Conservation (phyloP, 2,329 filamentous ascomycete genomes). For the Botrytis medusae region DNA sequence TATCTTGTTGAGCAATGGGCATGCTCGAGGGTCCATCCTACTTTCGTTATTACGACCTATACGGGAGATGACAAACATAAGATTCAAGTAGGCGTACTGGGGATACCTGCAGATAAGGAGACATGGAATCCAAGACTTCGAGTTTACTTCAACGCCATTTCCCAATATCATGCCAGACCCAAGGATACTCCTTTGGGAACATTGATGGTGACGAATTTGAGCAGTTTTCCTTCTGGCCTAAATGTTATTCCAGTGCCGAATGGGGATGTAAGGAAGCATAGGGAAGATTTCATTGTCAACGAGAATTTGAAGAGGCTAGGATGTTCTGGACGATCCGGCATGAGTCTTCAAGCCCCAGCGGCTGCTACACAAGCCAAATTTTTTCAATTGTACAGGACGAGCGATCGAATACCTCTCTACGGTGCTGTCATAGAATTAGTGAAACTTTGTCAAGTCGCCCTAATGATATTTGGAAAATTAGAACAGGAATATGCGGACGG, state of each 20-base stretch:
- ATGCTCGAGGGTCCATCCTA: conserved; percentile 85
- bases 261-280: conserved; percentile 77
- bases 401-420: conserved; percentile 75
- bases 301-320: conserved; percentile 90
- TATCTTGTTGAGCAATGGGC: conserved; percentile 98
- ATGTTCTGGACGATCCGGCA: conserved; percentile 83
- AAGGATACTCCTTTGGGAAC: conserved; percentile 81
- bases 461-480: conserved; percentile 84
- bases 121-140: conserved; percentile 77
- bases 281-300: conserved; percentile 87
- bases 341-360: conserved; percentile 76
- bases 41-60: conserved; percentile 88
- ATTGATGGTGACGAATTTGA: conserved; percentile 91
- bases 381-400: conserved; percentile 83
- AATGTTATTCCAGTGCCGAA: conserved; percentile 90
- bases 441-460: conserved; percentile 84
- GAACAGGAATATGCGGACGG: conserved; percentile 90
- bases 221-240: conserved; percentile 84
- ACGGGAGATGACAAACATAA: conserved; percentile 81
- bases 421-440: conserved; percentile 83
- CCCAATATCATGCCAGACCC: conserved; percentile 79
- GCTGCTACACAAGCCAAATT: conserved; percentile 88
- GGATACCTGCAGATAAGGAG: conserved; percentile 75
- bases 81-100: conserved; percentile 77
- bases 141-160: conserved; percentile 82